A percentile compares a stretch with the other conserved stretches of the same genome.
Evolutionary conservation across 2,329 filamentous ascomycete genomes (phyloP).

Genomic region (Cadophora luteo-olivacea): DNA sequence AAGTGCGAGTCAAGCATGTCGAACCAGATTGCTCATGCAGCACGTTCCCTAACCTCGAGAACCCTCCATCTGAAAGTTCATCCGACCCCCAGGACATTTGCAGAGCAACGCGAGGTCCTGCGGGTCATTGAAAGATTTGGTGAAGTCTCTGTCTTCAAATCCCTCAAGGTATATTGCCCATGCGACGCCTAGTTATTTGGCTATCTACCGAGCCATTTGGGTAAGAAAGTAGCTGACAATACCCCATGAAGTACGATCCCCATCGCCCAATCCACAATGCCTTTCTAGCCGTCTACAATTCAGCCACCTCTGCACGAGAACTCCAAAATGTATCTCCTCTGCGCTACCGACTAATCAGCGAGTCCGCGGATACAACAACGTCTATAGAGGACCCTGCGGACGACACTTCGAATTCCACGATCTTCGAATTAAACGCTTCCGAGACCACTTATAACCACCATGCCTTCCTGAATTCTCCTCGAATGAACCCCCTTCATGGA

Average conservation of each 20-base stretch:
- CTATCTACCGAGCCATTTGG: neutral
- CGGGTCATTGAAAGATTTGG: constrained; percentile 44
- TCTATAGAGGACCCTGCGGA: neutral
- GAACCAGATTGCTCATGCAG: neutral
- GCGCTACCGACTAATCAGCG: constrained; percentile 38
- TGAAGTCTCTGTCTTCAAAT: constrained; percentile 43
- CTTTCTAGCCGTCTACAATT: constrained; percentile 41
- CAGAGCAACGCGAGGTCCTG: constrained; percentile 44
- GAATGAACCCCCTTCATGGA: constrained; percentile 39
- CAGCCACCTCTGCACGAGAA: constrained; percentile 31
- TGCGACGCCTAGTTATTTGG: neutral
- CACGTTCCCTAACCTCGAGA: constrained; percentile 29
- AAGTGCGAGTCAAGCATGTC: neutral
- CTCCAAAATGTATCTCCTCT: constrained; percentile 39
- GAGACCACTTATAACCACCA: constrained; percentile 33
- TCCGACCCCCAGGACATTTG: constrained; percentile 41
- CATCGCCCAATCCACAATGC: constrained; percentile 36
- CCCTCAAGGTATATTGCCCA: constrained; percentile 39
- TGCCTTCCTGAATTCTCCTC: constrained; percentile 28
- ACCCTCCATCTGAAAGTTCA: constrained; percentile 44
- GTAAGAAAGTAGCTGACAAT: constrained; percentile 6
- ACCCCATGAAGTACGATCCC: constrained; percentile 31
- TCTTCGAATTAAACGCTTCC: constrained; percentile 38
- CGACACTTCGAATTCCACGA: neutral
- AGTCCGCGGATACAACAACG: constrained; percentile 15